Evolutionary conservation across 169 alveolate genomes (phyloP).

Genomic region (Eimeria mitis): DNA sequence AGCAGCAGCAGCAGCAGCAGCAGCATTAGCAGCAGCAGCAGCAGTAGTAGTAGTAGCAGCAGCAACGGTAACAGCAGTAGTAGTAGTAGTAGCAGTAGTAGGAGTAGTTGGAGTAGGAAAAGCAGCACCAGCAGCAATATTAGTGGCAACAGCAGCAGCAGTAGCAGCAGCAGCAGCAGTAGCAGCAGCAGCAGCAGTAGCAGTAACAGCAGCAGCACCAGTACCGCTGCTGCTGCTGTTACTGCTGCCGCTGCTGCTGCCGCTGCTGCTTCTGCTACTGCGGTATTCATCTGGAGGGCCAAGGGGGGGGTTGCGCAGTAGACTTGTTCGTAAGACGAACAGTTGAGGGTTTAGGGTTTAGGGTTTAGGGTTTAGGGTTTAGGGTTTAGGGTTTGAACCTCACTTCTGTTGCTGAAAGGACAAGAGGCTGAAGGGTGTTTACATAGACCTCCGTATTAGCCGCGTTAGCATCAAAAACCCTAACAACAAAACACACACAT

Average conservation of each 20-base stretch:
- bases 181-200: not conserved
- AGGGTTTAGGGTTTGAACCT: not conserved
- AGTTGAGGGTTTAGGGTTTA: not conserved
- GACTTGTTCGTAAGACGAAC: no score
- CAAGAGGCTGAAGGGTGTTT: conserved; percentile 72
- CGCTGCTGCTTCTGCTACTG: no score
- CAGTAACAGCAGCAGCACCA: not conserved
- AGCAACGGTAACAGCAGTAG: not conserved
- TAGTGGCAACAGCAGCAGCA: not conserved
- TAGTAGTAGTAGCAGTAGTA: not conserved
- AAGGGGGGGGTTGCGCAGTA: no score
- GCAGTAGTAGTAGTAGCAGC: not conserved
- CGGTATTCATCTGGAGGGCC: not conserved
- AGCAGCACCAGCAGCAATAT: conserved; percentile 9
- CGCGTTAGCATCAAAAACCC: conserved; percentile 62
- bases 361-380: not conserved
- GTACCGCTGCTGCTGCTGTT: no score
- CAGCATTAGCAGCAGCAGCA: not conserved
- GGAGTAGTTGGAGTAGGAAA: not conserved
- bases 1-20: conserved; percentile 34
- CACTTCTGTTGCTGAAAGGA: conserved; percentile 73
- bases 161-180: not conserved
- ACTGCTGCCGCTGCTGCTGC: no score
- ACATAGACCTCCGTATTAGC: conserved; percentile 39
- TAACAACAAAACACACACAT: not conserved